Base-by-base conservation (phyloP, 108 stramenopile genomes). In the Conticribra weissflogii region DNA sequence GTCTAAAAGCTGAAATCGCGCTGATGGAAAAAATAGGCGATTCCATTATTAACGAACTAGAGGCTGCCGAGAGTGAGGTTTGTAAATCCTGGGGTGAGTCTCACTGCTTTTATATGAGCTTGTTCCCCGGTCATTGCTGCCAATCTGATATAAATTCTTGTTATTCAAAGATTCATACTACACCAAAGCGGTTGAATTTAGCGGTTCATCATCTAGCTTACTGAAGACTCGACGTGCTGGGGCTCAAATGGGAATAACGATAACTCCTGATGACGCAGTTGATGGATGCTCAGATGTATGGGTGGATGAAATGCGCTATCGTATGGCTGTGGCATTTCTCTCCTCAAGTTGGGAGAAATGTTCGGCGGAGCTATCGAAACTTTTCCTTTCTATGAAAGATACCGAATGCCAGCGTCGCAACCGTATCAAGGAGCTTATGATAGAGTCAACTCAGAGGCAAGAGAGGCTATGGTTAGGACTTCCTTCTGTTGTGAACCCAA, bases 221-320 rank as follows among this genome's bases (percentile, higher is more conserved):
- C 18, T 64, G 25, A 64, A 72, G 57, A 58, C 70, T 25, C 53
- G 51, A 53, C 68, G 32, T 0, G 61, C 34, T 22, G 72, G 55
- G 12, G 59, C 74, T 21, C 60, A 68, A 34, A 67, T 46, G 25
- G 51, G 51, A 5, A 59, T 69, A 47, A 9, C 50, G 30, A 47
- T 30, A 4, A 63, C 65, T 34, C 59, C 62, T 16, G 64, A 68
- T 45, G 55, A 50, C 19, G 66, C 65, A 21, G 79, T 91, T 7
- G 81, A 87, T 23, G 59, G 79, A 65, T 83, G 82, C 54, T 36
- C 70, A 0, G 87, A 88, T 65, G 86, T 85, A 19, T 92, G 90
- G 90, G 64, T 89, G 44, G 78, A 86, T 17, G 91, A 92, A 71
- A 88, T 89, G 83, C 83, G 82, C 16, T 92, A 92, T 72, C 84